A percentile compares a stretch with the other conserved stretches of the same genome.
These are phyloP conservation scores for Multifurca ochricompacta DNA, from an alignment of 768 basidiomycete genomes.

Conservation along the genomic window DNA sequence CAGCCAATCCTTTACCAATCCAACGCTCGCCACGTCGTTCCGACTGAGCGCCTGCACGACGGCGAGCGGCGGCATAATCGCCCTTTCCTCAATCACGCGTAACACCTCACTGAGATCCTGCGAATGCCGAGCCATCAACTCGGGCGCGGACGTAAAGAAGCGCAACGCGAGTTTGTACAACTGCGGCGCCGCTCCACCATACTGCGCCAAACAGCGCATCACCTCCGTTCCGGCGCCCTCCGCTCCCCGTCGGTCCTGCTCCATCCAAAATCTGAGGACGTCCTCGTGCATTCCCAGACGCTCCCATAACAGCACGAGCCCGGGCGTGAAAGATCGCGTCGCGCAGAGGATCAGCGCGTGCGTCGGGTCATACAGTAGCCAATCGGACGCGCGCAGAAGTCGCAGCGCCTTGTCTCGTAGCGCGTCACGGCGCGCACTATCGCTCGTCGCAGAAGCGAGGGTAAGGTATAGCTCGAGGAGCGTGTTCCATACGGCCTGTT, in stretches of 20 bases:
- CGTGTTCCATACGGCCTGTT: constrained; percentile 90
- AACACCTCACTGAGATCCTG: constrained; percentile 64
- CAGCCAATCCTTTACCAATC: constrained; percentile 88
- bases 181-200: constrained; percentile 62
- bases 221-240: constrained; percentile 41
- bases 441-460: constrained; percentile 31
- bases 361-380: constrained; percentile 70
- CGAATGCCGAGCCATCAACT: constrained; percentile 62
- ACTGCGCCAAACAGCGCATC: constrained; percentile 61
- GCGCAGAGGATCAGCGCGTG: constrained; percentile 96
- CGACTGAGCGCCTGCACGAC: constrained; percentile 84
- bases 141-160: constrained; percentile 79
- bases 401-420: constrained; percentile 60
- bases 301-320: constrained; percentile 89
- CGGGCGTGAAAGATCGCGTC: constrained; percentile 69
- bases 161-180: constrained; percentile 84
- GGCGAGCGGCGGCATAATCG: constrained; percentile 82
- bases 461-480: constrained; percentile 88
- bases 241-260: constrained; percentile 40
- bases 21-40: constrained; percentile 86
- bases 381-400: constrained; percentile 49
- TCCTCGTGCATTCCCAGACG: constrained; percentile 94
- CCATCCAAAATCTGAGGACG: constrained; percentile 89
- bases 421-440: constrained; percentile 24
- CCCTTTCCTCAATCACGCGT: constrained; percentile 69